Base-by-base conservation (phyloP, 441 rosid genomes). In the Euphorbia corollata region DNA sequence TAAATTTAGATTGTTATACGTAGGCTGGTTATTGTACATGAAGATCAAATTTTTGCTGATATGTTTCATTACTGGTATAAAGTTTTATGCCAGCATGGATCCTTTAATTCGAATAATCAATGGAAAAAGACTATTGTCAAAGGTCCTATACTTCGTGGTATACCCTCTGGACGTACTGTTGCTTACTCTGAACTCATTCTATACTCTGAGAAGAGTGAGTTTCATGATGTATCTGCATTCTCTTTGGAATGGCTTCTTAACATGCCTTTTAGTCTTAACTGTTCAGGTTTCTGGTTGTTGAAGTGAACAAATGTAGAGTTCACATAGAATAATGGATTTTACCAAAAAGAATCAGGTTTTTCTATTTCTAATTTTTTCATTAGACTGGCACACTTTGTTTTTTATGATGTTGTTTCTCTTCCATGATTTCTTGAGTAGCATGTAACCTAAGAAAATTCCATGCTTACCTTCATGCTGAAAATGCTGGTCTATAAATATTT, bases 381-480 rank as follows among this genome's bases (percentile, higher is more conserved):
- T 39, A 16, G 19, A 48, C 22, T 58, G 20, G 19, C 22, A 19
- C 39, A 20, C 15, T 66, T 55, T 54, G 23, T 39, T 22, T 55
- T 22, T 4, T 9, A 10, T 8, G n/a, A 23, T 27, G 23, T 57
- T 41, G 34, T 39, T 15, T 43, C 41, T 30, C 56, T 39, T 3
- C 13, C 16, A 22, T 56, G 27, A 39, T 5, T 10, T 66, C 18
- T 10, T 23, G 36, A 66, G 36, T 54, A 19, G 16, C 30, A 55
- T 20, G 22, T 61, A 27, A 24, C 53, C 24, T 50, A 68, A 36
- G 9, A 63, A 48, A 63, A 13, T 34, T 19, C 15, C 45, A 55
- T 59, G 22, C 38, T 48, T 8, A 59, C 8, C 38, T 64, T 48
- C 15, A 24, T 68, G 53, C 20, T 57, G 60, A 54, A 54, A 63